phyloP scores from a whole-genome alignment of 148 eudicot species.

The Amaranthus palmeri region DNA sequence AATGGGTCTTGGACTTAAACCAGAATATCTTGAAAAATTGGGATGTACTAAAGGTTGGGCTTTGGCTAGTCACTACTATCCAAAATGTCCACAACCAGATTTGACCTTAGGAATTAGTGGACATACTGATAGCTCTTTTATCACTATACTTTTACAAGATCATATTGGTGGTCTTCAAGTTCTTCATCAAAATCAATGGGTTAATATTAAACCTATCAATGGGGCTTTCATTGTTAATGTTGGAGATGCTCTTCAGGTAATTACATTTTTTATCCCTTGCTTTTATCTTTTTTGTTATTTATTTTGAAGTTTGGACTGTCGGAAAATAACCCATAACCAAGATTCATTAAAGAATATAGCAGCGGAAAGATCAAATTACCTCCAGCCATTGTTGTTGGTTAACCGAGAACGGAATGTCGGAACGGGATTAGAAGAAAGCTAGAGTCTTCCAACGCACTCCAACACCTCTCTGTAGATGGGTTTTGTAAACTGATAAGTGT shows the following conservation, averaged over 20 bases:
- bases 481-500: no score
- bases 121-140: slow-evolving; percentile 18
- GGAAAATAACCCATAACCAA: no score
- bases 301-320: no score
- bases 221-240: slow-evolving; percentile 18
- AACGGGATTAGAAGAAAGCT: no score
- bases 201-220: slow-evolving; percentile 13
- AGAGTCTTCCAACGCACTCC: no score
- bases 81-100: slow-evolving; percentile 27
- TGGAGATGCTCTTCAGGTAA: slow-evolving; percentile 16
- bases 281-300: not conserved
- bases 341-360: no score
- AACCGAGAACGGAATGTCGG: no score
- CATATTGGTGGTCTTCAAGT: slow-evolving; percentile 31
- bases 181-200: slow-evolving; percentile 23
- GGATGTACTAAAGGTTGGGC: slow-evolving; percentile 33
- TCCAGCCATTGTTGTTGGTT: no score
- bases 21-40: slow-evolving; percentile 29
- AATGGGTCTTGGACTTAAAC: slow-evolving; percentile 38
- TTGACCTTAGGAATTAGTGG: slow-evolving; percentile 13
- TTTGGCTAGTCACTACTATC: slow-evolving; percentile 41
- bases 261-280: not conserved
- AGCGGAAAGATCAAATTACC: no score
- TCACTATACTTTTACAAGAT: slow-evolving; percentile 29
- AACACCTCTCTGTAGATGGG: no score